Evolutionary conservation across 768 basidiomycete species (phyloP).

Genomic region (Russula virescens): DNA sequence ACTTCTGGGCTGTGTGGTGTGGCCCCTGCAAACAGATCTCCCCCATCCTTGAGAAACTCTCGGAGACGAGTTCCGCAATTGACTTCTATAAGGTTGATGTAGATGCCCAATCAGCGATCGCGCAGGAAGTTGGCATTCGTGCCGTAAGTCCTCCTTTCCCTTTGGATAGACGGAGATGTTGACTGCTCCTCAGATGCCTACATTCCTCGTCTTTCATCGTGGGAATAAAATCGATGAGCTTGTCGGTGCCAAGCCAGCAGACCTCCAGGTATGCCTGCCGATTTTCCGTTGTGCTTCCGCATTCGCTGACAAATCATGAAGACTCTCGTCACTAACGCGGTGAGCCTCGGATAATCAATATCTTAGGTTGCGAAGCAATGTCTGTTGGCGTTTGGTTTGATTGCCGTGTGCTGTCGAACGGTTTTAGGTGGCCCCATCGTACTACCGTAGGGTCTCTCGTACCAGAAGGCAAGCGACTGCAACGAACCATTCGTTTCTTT

Average conservation of each 20-base stretch:
- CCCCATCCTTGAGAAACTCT: conserved; percentile 58
- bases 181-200: conserved; percentile 37
- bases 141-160: conserved; percentile 42
- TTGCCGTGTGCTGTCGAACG: background rate
- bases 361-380: background rate
- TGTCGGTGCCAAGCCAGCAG: conserved; percentile 44
- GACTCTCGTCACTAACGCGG: background rate
- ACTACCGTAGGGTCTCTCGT: too few species aligned
- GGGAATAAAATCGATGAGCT: conserved; percentile 35
- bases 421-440: background rate
- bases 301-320: background rate
- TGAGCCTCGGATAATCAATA: background rate
- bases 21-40: conserved; percentile 64
- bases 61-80: conserved; percentile 34
- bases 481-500: too few species aligned
- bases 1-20: conserved; percentile 79
- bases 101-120: conserved; percentile 49
- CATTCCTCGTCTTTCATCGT: conserved; percentile 36
- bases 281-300: background rate
- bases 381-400: background rate
- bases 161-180: background rate
- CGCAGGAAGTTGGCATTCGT: conserved; percentile 53
- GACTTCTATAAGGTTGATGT: conserved; percentile 73
- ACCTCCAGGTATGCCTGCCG: conserved; percentile 35
- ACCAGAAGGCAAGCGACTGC: too few species aligned